Evolutionary conservation across 805 yeast genomes (phyloP).

Genomic region (Komagataella kurtzmanii): DNA sequence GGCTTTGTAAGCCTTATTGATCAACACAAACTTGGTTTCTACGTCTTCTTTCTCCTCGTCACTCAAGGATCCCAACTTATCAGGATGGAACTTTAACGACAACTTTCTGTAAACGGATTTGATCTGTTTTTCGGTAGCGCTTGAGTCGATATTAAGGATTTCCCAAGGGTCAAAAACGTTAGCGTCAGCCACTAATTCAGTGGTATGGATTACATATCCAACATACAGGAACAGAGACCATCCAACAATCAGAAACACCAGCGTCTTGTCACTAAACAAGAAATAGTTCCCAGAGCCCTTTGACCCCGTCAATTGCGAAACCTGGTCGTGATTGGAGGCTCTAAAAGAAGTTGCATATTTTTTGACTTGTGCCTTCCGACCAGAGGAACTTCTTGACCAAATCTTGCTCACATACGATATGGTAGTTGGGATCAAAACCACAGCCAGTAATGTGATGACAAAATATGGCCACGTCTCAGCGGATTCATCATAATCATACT

Average conservation of each 20-base stretch:
- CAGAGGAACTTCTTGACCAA: neutral
- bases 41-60: slow-evolving; percentile 40
- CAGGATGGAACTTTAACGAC: slow-evolving; percentile 87
- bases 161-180: slow-evolving; percentile 79
- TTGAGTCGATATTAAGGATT: slow-evolving; percentile 56
- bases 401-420: slow-evolving; percentile 10
- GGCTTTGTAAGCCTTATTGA: slow-evolving; percentile 88
- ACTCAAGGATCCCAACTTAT: slow-evolving; percentile 58
- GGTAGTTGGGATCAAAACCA: slow-evolving; percentile 48
- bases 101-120: slow-evolving; percentile 77
- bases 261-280: slow-evolving; percentile 20
- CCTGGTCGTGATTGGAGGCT: slow-evolving; percentile 18
- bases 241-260: slow-evolving; percentile 28
- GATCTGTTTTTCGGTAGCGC: slow-evolving; percentile 63
- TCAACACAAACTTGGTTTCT: slow-evolving; percentile 68
- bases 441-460: slow-evolving; percentile 55
- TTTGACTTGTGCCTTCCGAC: slow-evolving; percentile 8
- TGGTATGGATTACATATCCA: slow-evolving; percentile 24
- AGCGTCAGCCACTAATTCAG: slow-evolving; percentile 25
- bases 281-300: slow-evolving; percentile 7
- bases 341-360: slow-evolving; percentile 17
- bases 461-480: slow-evolving; percentile 93
- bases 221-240: slow-evolving; percentile 44
- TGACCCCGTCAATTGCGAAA: slow-evolving; percentile 17
- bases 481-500: slow-evolving; percentile 75